Evolutionary conservation across 2,329 filamentous ascomycete genomes (phyloP).

Genomic region (Annulohypoxylon truncatum): DNA sequence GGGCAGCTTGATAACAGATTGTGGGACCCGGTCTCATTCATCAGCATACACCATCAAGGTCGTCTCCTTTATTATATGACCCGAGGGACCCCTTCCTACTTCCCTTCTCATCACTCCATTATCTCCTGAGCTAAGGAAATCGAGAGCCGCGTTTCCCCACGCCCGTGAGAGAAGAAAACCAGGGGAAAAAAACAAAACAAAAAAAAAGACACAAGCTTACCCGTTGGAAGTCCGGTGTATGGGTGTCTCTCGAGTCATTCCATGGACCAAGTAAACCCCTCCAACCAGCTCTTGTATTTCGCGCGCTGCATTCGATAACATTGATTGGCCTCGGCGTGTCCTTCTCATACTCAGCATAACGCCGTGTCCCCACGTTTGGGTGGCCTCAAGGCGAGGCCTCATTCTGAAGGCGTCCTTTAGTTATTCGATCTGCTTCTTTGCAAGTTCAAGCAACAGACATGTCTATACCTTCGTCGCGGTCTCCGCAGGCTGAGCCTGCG

Average conservation of each 20-base stretch:
- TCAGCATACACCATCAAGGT: conserved; percentile 23
- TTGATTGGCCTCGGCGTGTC: conserved; percentile 36
- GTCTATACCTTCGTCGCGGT: conserved; percentile 47
- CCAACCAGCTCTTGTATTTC: conserved; percentile 41
- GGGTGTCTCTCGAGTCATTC: conserved; percentile 42
- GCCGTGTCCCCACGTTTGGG: conserved; percentile 20
- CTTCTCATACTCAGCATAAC: conserved; percentile 24
- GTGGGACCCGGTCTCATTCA: conserved; percentile 36
- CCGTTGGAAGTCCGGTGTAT: conserved; percentile 24
- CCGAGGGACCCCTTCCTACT: conserved; percentile 22
- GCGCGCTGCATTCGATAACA: conserved; percentile 46
- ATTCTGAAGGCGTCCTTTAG: conserved; percentile 34
- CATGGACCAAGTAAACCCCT: conserved; percentile 49
- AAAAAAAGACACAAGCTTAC: not conserved
- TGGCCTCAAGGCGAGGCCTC: conserved; percentile 31
- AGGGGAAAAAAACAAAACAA: too few species aligned
- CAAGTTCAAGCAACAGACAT: conserved; percentile 38
- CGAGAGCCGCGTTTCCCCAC: conserved; percentile 14
- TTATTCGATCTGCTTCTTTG: conserved; percentile 28
- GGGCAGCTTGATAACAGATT: conserved; percentile 38
- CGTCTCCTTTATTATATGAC: conserved; percentile 31
- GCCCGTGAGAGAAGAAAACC: conserved; percentile 16
- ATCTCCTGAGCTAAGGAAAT: conserved; percentile 14
- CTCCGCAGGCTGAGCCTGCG: conserved; percentile 44
- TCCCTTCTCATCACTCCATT: conserved; percentile 17